Evolutionary conservation across 164 flowering plant genomes (phyloP), one percentile per base, ranked within the genome.

Genomic region (Kalanchoe fedtschenkoi): DNA sequence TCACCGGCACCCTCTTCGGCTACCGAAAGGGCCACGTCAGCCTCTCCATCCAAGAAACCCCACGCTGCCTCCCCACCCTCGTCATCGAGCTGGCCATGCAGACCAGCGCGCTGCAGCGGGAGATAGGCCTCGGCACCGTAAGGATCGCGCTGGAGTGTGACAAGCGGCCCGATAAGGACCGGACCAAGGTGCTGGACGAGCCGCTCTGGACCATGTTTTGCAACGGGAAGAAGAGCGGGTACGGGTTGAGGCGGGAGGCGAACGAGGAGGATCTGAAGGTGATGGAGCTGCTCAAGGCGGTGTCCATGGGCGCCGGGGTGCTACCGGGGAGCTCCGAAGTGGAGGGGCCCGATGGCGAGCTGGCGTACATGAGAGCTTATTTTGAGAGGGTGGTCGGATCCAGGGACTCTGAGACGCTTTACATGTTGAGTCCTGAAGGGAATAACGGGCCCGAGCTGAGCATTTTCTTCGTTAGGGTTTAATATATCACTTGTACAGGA

Each of bases 231-330:
- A 86, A 83, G 64, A 66, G 43, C 1, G 92, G 96, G 0, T 84
- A 84, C 42, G 86, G 79, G 1, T 76, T 79, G 8, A 79, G 68
- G 62, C 69, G 92, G 41, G 88, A 84, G n/a, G 76, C 88, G 0
- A 62, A 74, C 1, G 87, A 81, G 30, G 88, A 80, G 60, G 96
- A 89, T 46, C 60, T 84, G 58, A 64, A 66, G n/a, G 74, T 85
- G 1, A 83, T 89, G 89, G 81, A 82, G 69, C 62, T 82, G 6
- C 77, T 89, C 17, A 74, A 62, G 38, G 74, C 82, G 0, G 78
- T 76, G 8, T 83, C 96, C 0, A 83, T 86, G 92, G 96, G 96
- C 5, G 96, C 90, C 0, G 96, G 96, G 0, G 90, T 86, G 3
- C 62, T 88, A 2, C 96, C 92, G 3, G 75, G 72, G 42, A 66